Base-by-base conservation (phyloP, 2,329 filamentous ascomycete genomes). In the Scedosporium apiospermum region DNA sequence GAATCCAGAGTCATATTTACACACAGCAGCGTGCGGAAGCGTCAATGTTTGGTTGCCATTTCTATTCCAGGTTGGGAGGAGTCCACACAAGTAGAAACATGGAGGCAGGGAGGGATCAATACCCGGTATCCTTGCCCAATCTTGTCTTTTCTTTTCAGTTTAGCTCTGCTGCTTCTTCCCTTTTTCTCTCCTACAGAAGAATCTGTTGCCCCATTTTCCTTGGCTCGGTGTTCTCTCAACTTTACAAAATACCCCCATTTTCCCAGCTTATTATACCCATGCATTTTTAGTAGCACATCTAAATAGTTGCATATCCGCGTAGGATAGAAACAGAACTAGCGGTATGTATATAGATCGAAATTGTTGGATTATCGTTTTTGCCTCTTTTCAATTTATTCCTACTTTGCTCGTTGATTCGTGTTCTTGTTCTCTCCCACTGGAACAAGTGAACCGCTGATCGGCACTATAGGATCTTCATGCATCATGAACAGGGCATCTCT, bases 71-170 rank as follows among this genome's bases (percentile, higher is more conserved):
- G 21, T 34, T 42, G 57, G 38, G 57, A 16, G 26, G 21, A 60
- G 38, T 34, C n/a, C 38, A 44, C 38, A 44, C 18, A 34, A 42
- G 18, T 60, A 23, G 18, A 34, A 23, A 42, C n/a, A n/a, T 30
- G 27, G 34, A 41, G 57, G 57, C 23, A 51, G 18, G 34, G 44
- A 38, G 46, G 21, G 63, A 26, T 23, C 49, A 62, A n/a, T 26
- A 49, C 44, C 44, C 44, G 49, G 60, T 42, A 49, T 14, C 44
- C 44, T 49, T 49, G 44, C 44, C 44, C 44, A 49, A 49, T 23
- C 30, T 63, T 55, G 27, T 27, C 60, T 38, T 65, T 57, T 64
- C 59, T 60, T 57, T 57, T 57, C 62, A 46, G 7, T 57, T 46
- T 61, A 23, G 27, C 34, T 38, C 21, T 57, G 18, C 23, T 55